These are phyloP conservation scores for Eragrostis nindensis DNA, from an alignment of 176 grass and related monocot genomes.

Conservation along the genomic window DNA sequence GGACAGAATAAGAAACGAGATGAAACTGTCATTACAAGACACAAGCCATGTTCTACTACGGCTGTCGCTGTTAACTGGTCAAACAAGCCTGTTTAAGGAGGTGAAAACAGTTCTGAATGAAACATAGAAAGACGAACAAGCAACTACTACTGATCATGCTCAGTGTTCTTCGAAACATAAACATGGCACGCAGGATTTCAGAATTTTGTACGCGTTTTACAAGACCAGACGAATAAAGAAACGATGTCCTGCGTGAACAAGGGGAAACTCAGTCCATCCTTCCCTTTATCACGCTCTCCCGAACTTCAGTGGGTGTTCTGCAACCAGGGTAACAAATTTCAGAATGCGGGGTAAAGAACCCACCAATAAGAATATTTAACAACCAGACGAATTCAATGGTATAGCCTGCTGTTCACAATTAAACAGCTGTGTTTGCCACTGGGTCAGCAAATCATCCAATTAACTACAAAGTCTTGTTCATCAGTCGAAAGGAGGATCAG, in stretches of 20 bases:
- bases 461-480: not conserved
- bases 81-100: slow-evolving; percentile 8
- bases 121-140: too few species aligned
- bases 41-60: not conserved
- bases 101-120: not conserved
- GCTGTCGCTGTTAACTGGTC: slow-evolving; percentile 22
- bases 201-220: slow-evolving; percentile 25
- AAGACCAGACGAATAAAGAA: slow-evolving; percentile 17
- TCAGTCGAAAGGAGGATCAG: not conserved
- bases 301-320: slow-evolving; percentile 90
- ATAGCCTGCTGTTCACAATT: not conserved
- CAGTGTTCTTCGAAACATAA: slow-evolving; percentile 26
- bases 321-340: slow-evolving; percentile 11
- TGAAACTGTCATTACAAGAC: slow-evolving; percentile 17
- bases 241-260: slow-evolving; percentile 5
- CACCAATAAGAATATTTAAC: not conserved
- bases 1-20: not conserved
- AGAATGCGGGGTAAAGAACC: not conserved
- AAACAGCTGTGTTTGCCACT: not conserved
- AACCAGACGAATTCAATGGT: not conserved
- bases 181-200: slow-evolving; percentile 17
- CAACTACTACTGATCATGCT: slow-evolving; percentile 20
- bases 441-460: not conserved
- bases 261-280: slow-evolving; percentile 76
- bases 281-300: slow-evolving; percentile 82